Evolutionary conservation across 805 yeast species (phyloP).

Genomic region (Saturnispora dispora): DNA sequence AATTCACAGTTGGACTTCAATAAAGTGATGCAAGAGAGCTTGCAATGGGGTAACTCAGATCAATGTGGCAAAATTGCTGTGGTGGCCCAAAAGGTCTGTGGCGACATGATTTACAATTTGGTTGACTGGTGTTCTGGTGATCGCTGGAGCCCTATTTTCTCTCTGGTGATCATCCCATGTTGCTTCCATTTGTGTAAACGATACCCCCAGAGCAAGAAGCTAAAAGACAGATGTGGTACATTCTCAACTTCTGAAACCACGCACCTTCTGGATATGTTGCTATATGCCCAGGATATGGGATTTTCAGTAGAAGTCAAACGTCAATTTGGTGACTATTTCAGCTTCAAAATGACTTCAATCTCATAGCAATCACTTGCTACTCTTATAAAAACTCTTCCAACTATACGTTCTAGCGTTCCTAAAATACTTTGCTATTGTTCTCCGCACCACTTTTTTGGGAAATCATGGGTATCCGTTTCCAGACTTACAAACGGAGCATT

Average conservation of each 20-base stretch:
- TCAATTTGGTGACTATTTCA: conserved; percentile 1
- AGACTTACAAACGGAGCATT: not conserved
- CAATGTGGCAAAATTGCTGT: not conserved
- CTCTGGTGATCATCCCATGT: conserved; percentile 2
- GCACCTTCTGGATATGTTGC: conserved; percentile 7
- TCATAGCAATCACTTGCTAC: not conserved
- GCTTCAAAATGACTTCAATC: not conserved
- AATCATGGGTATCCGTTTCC: not conserved
- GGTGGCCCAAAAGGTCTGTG: conserved; percentile 21
- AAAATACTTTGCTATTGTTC: not conserved
- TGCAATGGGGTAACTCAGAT: not conserved
- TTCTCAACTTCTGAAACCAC: not conserved
- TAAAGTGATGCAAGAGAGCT: conserved; percentile 2
- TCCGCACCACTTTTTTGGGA: not conserved
- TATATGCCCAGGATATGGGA: conserved; percentile 3
- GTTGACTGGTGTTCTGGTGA: conserved; percentile 6
- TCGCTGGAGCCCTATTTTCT: not conserved
- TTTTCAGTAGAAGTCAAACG: not conserved
- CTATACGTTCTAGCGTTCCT: not conserved
- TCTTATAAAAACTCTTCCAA: not conserved
- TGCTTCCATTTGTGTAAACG: conserved; percentile 2
- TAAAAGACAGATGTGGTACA: not conserved
- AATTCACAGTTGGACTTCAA: conserved; percentile 8
- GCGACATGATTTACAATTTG: conserved; percentile 18
- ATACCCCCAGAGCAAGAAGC: not conserved